Base-by-base conservation (phyloP, 805 yeast genomes). In the Clavispora santaluciae region DNA sequence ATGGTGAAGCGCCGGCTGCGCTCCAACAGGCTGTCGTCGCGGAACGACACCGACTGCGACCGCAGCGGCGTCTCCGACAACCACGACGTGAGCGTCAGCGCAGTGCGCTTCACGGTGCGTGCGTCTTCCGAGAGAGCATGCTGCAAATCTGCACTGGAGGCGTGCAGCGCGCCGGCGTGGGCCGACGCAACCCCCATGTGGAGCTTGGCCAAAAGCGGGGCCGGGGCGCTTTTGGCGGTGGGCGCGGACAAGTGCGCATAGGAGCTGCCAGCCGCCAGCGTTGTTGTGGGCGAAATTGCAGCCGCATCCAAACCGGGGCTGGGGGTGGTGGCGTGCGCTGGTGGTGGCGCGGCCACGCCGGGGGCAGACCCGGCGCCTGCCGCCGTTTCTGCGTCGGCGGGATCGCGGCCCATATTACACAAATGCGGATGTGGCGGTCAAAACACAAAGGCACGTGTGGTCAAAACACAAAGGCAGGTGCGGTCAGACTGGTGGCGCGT, bases 1-100 rank as follows among this genome's bases (percentile, higher is more conserved):
- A 69, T 69, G 8, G 73, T 68, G 50, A 69, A 69, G 23, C 75
- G 49, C 35, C 73, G 50, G 10, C 64, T 51, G 33, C 66, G 55
- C 33, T 69, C 75, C 39, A 56, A 64, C 17, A 46, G 49, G 35
- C 64, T 66, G 33, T 56, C 48, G 39, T 64, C 70, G 21, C 63
- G 59, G 41, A 69, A 69, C 5, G 70, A 63, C 15, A 66, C 72
- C 12, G 58, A 42, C 44, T 43, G 47, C 22, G 41, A 38, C 9
- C 46, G 41, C 18, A 13, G 35, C 9, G 23, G 36, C 10, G 29
- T 21, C 11, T 31, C 35, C 5, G 35, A 5, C 6, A 26, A 28
- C n/a, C 18, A 15, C 31, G 31, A 28, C 20, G 31, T 7, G 10
- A 28, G 5, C 20, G 31, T 15, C 31, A 15, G 31, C 20, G 31